A percentile compares a stretch with the other conserved stretches of the same genome.
These are phyloP conservation scores for Penicillium arizonense DNA, from an alignment of 495 filamentous ascomycete genomes.

Conservation along the genomic window DNA sequence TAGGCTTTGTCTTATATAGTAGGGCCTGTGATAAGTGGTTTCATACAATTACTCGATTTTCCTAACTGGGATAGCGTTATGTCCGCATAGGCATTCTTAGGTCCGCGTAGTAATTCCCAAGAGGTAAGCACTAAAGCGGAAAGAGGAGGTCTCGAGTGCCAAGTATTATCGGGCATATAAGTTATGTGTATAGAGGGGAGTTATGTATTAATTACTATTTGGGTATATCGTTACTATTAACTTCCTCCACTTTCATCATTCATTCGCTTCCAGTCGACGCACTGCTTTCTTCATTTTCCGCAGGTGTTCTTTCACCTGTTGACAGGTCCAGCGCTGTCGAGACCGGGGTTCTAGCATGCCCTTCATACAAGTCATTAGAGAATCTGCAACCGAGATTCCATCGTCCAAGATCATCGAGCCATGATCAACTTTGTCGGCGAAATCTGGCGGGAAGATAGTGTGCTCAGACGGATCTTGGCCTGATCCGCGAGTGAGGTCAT, in stretches of 20 bases:
- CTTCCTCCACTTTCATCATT: not conserved
- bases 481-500: slow-evolving; percentile 36
- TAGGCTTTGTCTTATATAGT: too few species aligned
- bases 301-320: slow-evolving; percentile 29
- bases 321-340: slow-evolving; percentile 39
- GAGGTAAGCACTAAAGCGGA: too few species aligned
- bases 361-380: slow-evolving; percentile 39
- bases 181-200: not conserved
- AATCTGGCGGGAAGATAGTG: slow-evolving; percentile 34
- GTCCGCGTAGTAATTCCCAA: too few species aligned
- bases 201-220: slow-evolving; percentile 7
- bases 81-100: too few species aligned
- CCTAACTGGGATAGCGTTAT: too few species aligned
- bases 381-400: slow-evolving; percentile 33
- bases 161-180: too few species aligned
- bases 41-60: too few species aligned
- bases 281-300: slow-evolving; percentile 21
- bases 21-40: too few species aligned
- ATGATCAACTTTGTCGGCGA: slow-evolving; percentile 36
- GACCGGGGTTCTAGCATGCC: slow-evolving; percentile 48
- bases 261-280: slow-evolving; percentile 8
- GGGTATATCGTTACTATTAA: not conserved
- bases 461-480: slow-evolving; percentile 10
- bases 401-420: slow-evolving; percentile 27
- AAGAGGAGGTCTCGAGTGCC: too few species aligned